Conservation (phyloP, 2,329 filamentous ascomycete genomes). For the Arthroderma sp. region DNA sequence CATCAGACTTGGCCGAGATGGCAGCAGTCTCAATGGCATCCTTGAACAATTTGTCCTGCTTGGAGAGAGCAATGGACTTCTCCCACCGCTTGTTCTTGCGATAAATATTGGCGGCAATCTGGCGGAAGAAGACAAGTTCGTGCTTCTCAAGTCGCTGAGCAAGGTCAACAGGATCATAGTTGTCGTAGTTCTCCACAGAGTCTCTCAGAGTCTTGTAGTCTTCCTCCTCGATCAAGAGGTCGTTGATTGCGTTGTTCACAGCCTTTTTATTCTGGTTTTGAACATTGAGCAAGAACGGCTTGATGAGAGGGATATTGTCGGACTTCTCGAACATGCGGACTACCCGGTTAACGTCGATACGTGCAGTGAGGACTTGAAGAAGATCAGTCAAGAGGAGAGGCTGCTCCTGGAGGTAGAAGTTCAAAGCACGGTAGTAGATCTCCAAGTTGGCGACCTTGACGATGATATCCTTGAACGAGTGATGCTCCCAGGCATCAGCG, state of each 20-base stretch:
- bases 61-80: conserved; percentile 92
- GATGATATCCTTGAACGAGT: conserved; percentile 97
- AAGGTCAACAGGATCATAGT: conserved; percentile 90
- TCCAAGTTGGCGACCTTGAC: conserved; percentile 97
- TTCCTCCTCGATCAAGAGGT: conserved; percentile 93
- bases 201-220: conserved; percentile 98
- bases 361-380: conserved; percentile 76
- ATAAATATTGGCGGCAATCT: conserved; percentile 96
- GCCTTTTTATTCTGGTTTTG: conserved; percentile 95
- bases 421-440: conserved; percentile 95
- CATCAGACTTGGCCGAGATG: conserved; percentile 75
- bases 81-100: conserved; percentile 99
- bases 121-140: conserved; percentile 96
- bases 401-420: conserved; percentile 96
- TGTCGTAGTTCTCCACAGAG: conserved; percentile 97
- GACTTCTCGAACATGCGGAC: conserved; percentile 98
- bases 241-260: conserved; percentile 96
- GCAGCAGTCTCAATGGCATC: conserved; percentile 97
- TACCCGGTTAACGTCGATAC: conserved; percentile 97
- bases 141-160: conserved; percentile 91
- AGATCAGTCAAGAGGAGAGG: conserved; percentile 92
- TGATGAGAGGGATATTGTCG: conserved; percentile 94
- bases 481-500: conserved; percentile 96
- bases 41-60: conserved; percentile 99
- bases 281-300: conserved; percentile 94